These are phyloP conservation scores for Hibiscus syriacus DNA, from an alignment of 345 rosid species.

Conservation along the genomic window DNA sequence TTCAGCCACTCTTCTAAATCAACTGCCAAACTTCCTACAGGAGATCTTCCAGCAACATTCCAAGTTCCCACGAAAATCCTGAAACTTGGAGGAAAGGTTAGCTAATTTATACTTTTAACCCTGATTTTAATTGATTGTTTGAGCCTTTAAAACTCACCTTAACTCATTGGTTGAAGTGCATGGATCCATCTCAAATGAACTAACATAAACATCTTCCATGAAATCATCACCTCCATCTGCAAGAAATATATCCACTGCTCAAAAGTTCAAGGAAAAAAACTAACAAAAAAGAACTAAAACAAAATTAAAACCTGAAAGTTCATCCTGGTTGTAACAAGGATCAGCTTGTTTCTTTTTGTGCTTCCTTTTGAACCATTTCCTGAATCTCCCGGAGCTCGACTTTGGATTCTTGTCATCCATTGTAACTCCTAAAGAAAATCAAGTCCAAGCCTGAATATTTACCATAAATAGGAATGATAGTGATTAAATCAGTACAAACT, in stretches of 20 bases:
- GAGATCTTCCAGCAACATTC: conserved; percentile 76
- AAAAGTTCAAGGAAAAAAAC: background rate
- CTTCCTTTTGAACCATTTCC: conserved; percentile 38
- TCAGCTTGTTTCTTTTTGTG: conserved; percentile 27
- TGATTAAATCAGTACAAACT: background rate
- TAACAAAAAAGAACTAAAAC: background rate
- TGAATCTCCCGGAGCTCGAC: conserved; percentile 21
- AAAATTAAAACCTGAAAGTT: conserved; percentile 35
- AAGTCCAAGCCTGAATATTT: conserved; percentile 19
- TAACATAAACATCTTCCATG: conserved; percentile 17
- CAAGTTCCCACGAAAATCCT: conserved; percentile 71
- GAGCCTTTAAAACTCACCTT: conserved; percentile 27
- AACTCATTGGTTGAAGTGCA: conserved; percentile 39
- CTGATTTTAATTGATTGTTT: background rate
- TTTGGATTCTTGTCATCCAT: conserved; percentile 24
- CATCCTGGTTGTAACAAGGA: conserved; percentile 3
- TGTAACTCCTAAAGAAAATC: conserved; percentile 14
- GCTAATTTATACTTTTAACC: background rate
- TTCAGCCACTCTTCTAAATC: conserved; percentile 73
- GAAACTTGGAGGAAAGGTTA: conserved; percentile 5
- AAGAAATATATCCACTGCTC: background rate
- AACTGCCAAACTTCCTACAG: conserved; percentile 50
- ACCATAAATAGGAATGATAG: background rate
- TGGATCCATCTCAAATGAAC: conserved; percentile 30
- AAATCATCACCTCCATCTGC: conserved; percentile 32